Conservation (phyloP, 1,284 basidiomycete species). For the Paramarasmius palmivorus region DNA sequence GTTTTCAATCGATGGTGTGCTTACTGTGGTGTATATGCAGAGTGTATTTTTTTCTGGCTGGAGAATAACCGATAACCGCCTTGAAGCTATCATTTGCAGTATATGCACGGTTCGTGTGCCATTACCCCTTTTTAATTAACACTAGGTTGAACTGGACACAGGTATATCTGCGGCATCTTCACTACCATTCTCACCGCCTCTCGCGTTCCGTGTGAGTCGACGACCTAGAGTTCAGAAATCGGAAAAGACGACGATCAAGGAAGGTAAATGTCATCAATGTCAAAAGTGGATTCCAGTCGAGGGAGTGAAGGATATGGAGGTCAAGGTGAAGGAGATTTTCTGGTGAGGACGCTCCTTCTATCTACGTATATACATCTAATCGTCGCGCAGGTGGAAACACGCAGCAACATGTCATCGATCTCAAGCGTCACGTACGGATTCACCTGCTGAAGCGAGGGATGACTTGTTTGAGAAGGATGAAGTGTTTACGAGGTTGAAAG, state of each 20-base stretch:
- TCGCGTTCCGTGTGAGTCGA: slow-evolving; percentile 51
- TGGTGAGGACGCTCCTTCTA: slow-evolving; percentile 46
- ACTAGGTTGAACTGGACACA: slow-evolving; percentile 21
- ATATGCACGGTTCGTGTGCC: slow-evolving; percentile 59
- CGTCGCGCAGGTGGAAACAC: slow-evolving; percentile 71
- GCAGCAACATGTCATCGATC: slow-evolving; percentile 70
- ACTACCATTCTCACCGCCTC: slow-evolving; percentile 75
- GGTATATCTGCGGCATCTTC: slow-evolving; percentile 64
- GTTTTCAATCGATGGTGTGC: too few species aligned
- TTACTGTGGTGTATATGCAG: too few species aligned
- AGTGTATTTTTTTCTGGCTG: not conserved
- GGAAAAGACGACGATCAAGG: slow-evolving; percentile 57
- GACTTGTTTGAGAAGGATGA: slow-evolving; percentile 48
- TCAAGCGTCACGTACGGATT: slow-evolving; percentile 27
- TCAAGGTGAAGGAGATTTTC: slow-evolving; percentile 75
- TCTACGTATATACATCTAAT: slow-evolving; percentile 5
- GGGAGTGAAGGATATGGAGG: slow-evolving; percentile 67
- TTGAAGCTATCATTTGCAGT: slow-evolving; percentile 76
- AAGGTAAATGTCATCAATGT: slow-evolving; percentile 79
- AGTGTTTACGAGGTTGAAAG: slow-evolving; percentile 21
- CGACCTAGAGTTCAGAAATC: slow-evolving; percentile 52
- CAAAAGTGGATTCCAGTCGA: slow-evolving; percentile 69
- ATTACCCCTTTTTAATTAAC: not conserved
- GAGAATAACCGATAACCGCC: slow-evolving; percentile 6
- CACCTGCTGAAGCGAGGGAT: slow-evolving; percentile 48